Percentiles rank a stretch among this genome's conserved stretches.
These are phyloP conservation scores for Persicaria tinctoria DNA, from an alignment of 148 eudicot species.

Conservation along the genomic window DNA sequence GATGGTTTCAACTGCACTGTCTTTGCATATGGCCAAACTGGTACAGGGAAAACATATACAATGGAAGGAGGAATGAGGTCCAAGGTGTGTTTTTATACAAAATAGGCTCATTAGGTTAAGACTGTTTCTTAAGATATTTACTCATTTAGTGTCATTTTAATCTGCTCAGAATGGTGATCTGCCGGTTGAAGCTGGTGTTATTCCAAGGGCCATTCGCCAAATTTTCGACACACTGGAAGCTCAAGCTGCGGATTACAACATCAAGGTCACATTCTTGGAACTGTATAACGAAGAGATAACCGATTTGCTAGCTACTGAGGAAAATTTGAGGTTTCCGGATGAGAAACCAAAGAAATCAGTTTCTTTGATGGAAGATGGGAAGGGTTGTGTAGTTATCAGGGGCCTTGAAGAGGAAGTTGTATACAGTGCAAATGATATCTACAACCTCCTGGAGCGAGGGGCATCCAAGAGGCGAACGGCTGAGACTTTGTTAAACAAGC, in stretches of 20 bases:
- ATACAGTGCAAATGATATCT: slow-evolving; percentile 77
- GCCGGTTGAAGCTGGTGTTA: slow-evolving; percentile 81
- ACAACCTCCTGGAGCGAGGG: slow-evolving; percentile 76
- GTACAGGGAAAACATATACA: slow-evolving; percentile 88
- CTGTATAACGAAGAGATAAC: slow-evolving; percentile 82
- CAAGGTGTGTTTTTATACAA: slow-evolving; percentile 36
- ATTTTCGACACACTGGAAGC: slow-evolving; percentile 75
- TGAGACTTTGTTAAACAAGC: slow-evolving; percentile 75
- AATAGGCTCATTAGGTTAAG: background rate
- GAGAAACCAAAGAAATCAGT: slow-evolving; percentile 68
- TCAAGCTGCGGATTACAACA: slow-evolving; percentile 76
- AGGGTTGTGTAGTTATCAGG: slow-evolving; percentile 68
- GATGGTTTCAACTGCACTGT: slow-evolving; percentile 89
- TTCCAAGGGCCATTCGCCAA: slow-evolving; percentile 84
- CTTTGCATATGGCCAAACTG: slow-evolving; percentile 92
- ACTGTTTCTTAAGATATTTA: background rate
- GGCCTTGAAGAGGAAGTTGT: slow-evolving; percentile 94
- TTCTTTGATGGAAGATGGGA: slow-evolving; percentile 80
- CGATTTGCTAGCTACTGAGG: slow-evolving; percentile 67
- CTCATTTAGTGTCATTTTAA: background rate
- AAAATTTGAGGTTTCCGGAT: slow-evolving; percentile 34
- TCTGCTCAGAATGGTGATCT: slow-evolving; percentile 52
- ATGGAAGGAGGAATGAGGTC: slow-evolving; percentile 89
- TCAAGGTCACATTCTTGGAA: slow-evolving; percentile 77
- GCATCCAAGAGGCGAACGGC: slow-evolving; percentile 74